Evolutionary conservation across 768 basidiomycete genomes (phyloP).

Genomic region (Mycena alexandri): DNA sequence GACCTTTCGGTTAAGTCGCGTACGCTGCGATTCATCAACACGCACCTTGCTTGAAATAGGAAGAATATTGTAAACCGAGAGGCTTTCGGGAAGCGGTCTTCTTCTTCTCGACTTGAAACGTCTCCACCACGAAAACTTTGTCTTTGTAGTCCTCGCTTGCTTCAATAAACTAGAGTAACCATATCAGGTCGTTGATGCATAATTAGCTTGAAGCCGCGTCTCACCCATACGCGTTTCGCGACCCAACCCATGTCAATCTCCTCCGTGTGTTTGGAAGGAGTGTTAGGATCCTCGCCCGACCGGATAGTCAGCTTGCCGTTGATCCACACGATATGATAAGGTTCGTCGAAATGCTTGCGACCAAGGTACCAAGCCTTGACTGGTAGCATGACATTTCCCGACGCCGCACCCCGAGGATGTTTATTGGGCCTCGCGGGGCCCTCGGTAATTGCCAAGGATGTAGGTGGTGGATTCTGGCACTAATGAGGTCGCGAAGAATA

Average conservation of each 20-base stretch:
- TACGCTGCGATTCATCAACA: not conserved
- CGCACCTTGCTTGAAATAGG: constrained; percentile 24
- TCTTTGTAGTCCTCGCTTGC: not conserved
- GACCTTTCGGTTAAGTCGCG: not conserved
- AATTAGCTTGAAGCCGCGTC: not conserved
- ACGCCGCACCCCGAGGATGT: no score
- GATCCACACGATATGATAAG: constrained; percentile 26
- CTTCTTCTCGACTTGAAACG: constrained; percentile 1
- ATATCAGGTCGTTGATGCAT: not conserved
- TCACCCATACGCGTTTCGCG: constrained; percentile 5
- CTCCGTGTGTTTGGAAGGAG: constrained; percentile 18
- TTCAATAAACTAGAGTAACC: constrained; percentile 4
- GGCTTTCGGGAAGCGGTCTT: constrained; percentile 1
- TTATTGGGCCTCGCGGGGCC: no score
- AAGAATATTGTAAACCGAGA: constrained; percentile 10
- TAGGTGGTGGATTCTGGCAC: constrained; percentile 5
- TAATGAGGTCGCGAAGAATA: not conserved
- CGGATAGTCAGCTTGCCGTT: constrained; percentile 16
- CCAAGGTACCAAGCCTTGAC: constrained; percentile 46
- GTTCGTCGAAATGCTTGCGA: constrained; percentile 31
- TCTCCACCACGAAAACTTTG: constrained; percentile 26
- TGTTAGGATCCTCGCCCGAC: constrained; percentile 21
- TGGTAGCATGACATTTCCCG: constrained; percentile 30
- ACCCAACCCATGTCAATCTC: constrained; percentile 18
- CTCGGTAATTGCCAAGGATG: no score